Base-by-base conservation (phyloP, 352 stramenopile genomes). In the Globisporangium ultimum region DNA sequence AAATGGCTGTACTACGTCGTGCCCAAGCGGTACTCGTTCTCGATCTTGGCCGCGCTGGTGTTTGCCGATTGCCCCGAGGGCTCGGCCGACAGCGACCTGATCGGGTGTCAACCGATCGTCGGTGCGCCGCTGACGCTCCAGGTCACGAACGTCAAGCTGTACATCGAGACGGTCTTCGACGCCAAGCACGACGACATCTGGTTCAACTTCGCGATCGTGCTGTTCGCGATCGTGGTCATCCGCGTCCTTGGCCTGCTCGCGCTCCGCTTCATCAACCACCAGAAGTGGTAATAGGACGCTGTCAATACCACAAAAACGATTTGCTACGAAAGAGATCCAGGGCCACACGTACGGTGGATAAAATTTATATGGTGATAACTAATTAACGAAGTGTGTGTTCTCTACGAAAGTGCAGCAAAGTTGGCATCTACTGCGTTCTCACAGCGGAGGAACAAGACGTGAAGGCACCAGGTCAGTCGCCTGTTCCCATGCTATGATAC, bases 1-100 rank as follows among this genome's bases (percentile, higher is more conserved):
- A 73, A 79, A 53, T 87, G 74, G 76, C 67, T 87, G 21, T 83
- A 84, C 66, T 69, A 81, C 54, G 76, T 87, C 50, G 75, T 70
- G 1, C 74, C 74, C 43, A 66, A 77, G 45, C 59, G 69, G 13
- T 83, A 83, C 52, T 69, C 61, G 8, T 72, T 84, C 42, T 75
- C 71, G n/a, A 68, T 74, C 20, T 56, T 84, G 12, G 51, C 65
- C 5, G 71, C 71, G 12, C 59, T 80, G 41, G 67, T 80, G 20
- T 80, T 80, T 49, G 73, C 65, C 13, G 60, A 78, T 53, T 83
- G 73, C 50, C 55, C 49, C 21, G 66, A 66, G 18, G 22, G 22
- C 55, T n/a, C 18, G 0, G 60, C 22, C 0, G 57, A 51, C 13
- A 51, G 53, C 0, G 54, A 72, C 52, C 62, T 75, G 20, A n/a